A percentile compares a stretch with the other conserved stretches of the same genome.
Conservation (phyloP, 2,329 filamentous ascomycete species). For the Pseudohalonectria lignicola region DNA sequence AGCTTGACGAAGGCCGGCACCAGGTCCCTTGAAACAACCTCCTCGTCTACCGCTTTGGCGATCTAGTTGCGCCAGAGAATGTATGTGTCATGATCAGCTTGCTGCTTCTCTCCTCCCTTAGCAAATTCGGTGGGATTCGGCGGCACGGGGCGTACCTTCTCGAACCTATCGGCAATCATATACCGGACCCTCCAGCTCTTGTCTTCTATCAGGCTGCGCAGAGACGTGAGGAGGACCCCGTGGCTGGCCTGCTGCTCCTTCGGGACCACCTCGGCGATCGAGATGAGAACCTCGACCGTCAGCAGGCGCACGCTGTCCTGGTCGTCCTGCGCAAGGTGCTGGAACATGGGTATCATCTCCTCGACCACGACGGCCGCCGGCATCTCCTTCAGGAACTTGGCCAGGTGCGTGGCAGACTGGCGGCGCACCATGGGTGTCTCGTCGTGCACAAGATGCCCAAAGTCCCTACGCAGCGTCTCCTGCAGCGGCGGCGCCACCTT, state of each 20-base stretch:
- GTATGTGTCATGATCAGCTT: neutral
- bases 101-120: neutral
- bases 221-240: conserved; percentile 78
- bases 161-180: conserved; percentile 97
- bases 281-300: conserved; percentile 92
- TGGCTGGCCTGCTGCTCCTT: conserved; percentile 98
- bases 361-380: conserved; percentile 82
- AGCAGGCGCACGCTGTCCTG: conserved; percentile 94
- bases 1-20: conserved; percentile 96
- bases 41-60: conserved; percentile 95
- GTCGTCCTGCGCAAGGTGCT: conserved; percentile 91
- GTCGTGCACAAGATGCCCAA: conserved; percentile 87
- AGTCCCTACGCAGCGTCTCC: conserved; percentile 84
- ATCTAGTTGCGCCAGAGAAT: no score
- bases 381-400: conserved; percentile 98
- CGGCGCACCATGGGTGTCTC: conserved; percentile 98
- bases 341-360: conserved; percentile 98
- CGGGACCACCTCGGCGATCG: conserved; percentile 91
- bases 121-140: neutral
- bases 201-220: conserved; percentile 92
- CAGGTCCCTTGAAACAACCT: conserved; percentile 86
- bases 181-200: conserved; percentile 99
- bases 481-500: conserved; percentile 83
- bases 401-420: conserved; percentile 90
- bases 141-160: conserved; percentile 56